Percentiles rank a stretch among this genome's conserved stretches.
Conservation (phyloP, 768 basidiomycete species). For the Vishniacozyma victoriae region DNA sequence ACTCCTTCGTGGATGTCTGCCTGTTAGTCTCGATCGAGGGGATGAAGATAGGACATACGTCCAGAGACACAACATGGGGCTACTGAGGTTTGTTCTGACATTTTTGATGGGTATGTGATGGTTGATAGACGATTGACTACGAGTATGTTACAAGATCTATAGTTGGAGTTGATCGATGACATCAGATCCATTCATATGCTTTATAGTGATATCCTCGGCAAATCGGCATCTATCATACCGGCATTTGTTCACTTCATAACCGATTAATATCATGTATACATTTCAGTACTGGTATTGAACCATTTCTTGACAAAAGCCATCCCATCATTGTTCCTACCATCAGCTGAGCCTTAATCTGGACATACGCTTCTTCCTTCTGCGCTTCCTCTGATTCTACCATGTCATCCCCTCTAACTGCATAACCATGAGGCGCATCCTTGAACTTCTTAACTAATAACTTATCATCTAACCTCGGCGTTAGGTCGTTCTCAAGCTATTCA, state of each 20-base stretch:
- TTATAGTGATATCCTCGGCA: no score
- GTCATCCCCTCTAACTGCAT: slow-evolving; percentile 27
- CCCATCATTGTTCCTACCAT: slow-evolving; percentile 10
- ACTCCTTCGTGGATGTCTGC: slow-evolving; percentile 46
- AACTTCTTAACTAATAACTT: slow-evolving; percentile 11
- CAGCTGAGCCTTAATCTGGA: background rate
- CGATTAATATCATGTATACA: background rate
- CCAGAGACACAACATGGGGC: no score
- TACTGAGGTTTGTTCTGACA: no score
- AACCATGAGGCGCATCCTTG: slow-evolving; percentile 18
- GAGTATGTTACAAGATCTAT: no score
- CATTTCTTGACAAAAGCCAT: slow-evolving; percentile 15
- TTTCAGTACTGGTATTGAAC: background rate
- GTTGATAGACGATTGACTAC: no score
- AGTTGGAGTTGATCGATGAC: no score
- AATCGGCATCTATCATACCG: no score
- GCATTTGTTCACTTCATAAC: no score
- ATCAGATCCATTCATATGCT: no score
- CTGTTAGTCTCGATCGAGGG: no score
- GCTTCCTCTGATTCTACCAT: slow-evolving; percentile 13
- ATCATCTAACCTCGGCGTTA: background rate
- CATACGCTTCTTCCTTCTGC: slow-evolving; percentile 22
- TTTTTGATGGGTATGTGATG: no score
- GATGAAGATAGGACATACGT: no score
- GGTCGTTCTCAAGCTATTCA: background rate